Evolutionary conservation across 2,329 filamentous ascomycete genomes (phyloP).

Genomic region (Drechslerella dactyloides): DNA sequence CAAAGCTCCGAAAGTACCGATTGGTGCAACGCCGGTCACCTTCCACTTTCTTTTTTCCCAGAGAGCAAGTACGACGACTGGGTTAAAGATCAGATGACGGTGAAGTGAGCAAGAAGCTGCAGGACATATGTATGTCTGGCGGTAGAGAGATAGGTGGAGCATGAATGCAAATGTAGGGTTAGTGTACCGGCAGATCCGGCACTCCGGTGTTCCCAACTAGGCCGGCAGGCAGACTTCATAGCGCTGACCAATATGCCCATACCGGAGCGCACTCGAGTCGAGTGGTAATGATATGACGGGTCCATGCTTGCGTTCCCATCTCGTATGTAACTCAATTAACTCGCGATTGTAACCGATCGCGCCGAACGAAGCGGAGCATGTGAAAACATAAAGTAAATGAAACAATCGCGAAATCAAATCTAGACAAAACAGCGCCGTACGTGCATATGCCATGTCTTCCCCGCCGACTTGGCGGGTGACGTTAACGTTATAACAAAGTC

Average conservation of each 20-base stretch:
- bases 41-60: too few relatives aligned
- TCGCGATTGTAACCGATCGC: not conserved
- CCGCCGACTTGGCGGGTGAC: too few relatives aligned
- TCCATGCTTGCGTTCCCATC: not conserved
- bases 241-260: conserved; percentile 17
- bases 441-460: too few relatives aligned
- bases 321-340: not conserved
- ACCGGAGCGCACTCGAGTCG: not conserved
- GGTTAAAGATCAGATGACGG: conserved; percentile 49
- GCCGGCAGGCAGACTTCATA: too few relatives aligned
- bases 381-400: not conserved
- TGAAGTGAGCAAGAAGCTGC: conserved; percentile 20
- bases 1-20: too few relatives aligned
- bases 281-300: too few relatives aligned
- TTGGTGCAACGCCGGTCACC: too few relatives aligned
- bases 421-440: too few relatives aligned
- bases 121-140: not conserved
- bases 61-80: too few relatives aligned
- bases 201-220: not conserved
- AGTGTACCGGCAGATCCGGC: conserved; percentile 23
- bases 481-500: too few relatives aligned
- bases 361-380: not conserved
- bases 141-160: not conserved
- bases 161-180: not conserved
- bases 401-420: too few relatives aligned